These are phyloP conservation scores for Phytophthora fragariae DNA, from an alignment of 352 stramenopile genomes.

Conservation along the genomic window DNA sequence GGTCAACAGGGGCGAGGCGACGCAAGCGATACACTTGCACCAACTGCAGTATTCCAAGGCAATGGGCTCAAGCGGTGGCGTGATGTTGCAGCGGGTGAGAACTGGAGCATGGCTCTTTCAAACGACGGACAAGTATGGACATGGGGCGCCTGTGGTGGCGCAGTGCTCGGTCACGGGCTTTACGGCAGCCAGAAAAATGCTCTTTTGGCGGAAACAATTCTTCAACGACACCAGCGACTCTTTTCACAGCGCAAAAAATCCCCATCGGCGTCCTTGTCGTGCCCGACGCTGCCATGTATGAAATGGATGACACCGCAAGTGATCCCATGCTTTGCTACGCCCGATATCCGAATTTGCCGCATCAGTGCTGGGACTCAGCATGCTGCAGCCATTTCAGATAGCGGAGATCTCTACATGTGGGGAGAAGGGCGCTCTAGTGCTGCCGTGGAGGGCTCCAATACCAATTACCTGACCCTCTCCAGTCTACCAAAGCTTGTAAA, in stretches of 20 bases:
- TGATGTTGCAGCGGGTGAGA: constrained; percentile 70
- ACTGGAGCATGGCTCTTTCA: constrained; percentile 85
- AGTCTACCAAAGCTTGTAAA: constrained; percentile 39
- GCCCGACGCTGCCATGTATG: constrained; percentile 34
- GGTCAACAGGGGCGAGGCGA: constrained; percentile 83
- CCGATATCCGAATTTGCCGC: constrained; percentile 44
- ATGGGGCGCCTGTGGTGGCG: constrained; percentile 76
- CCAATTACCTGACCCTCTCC: constrained; percentile 6
- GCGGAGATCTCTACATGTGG: constrained; percentile 95
- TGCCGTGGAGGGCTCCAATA: constrained; percentile 7
- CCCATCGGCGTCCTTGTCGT: neutral
- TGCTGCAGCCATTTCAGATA: constrained; percentile 83
- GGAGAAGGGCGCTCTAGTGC: constrained; percentile 27
- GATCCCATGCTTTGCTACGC: constrained; percentile 49
- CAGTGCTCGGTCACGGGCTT: constrained; percentile 66
- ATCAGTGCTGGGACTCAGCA: constrained; percentile 91
- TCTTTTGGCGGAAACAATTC: constrained; percentile 46
- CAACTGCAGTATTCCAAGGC: constrained; percentile 26
- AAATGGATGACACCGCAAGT: constrained; percentile 57
- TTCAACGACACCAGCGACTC: constrained; percentile 54
- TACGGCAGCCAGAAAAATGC: constrained; percentile 31
- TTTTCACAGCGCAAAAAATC: constrained; percentile 20
- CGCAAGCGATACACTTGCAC: constrained; percentile 40
- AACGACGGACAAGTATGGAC: constrained; percentile 72
- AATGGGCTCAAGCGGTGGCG: constrained; percentile 34